Base-by-base conservation (phyloP, 169 alveolate species). In the Eimeria mitis region DNA sequence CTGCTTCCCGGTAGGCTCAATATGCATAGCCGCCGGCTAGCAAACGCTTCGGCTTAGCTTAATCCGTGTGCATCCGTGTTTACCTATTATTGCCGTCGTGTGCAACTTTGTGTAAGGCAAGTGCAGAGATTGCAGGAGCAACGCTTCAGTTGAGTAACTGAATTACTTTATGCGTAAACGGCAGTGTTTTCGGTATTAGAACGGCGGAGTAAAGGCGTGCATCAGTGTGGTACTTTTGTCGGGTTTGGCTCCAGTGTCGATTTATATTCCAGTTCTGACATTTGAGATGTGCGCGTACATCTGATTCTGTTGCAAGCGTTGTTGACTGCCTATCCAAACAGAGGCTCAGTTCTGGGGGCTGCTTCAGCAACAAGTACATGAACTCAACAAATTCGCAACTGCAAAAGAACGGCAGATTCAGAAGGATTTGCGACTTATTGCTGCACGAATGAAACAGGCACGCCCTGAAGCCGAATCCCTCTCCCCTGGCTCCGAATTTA, bases 291-390 rank as follows among this genome's bases (percentile, higher is more conserved):
- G 54, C 83, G 52, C 34, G n/a, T 37, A 4, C 21, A 19, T 8
- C 49, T 31, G 56, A 40, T 73, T 73, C 14, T 19, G 56, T 13
- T 40, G 56, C 34, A 40, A 40, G 54, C 83, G 56, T 78, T 44
- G 42, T 78, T n/a, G 68, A 11, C 52, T 52, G 61, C 68, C 65
- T 78, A 11, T 78, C 88, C 68, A 16, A 25, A 25, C 94, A 94
- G 96, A 94, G 54, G 85, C 96, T n/a, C 92, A 89, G 25, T 94
- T 94, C 54, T 89, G 96, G 94, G 76, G 54, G 44, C 81, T 94
- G 78, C 89, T 84, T 79, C 96, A 94, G 94, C 94, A 83, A 54
- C 96, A 94, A 61, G 96, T 94, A 19, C 89, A 84, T 85, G 68
- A 89, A 83, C 68, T 94, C 4, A 94, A 94, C n/a, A 81, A 75